Percentiles rank a stretch among this genome's conserved stretches.
These are phyloP conservation scores for Leishmania arabica DNA, from an alignment of 208 protist genomes.

Conservation along the genomic window DNA sequence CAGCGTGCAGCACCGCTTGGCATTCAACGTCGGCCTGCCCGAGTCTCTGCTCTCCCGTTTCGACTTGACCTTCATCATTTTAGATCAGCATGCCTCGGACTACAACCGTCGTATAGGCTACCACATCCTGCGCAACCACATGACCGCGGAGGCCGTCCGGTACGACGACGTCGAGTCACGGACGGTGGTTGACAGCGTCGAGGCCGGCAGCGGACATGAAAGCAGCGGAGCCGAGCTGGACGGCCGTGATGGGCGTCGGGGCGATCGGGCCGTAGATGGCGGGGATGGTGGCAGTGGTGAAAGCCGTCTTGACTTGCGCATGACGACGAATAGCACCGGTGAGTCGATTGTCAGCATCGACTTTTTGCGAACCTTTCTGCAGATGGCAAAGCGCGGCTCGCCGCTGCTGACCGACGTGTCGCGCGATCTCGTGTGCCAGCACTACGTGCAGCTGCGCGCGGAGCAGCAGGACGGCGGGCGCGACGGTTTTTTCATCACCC, in stretches of 20 bases:
- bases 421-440: slow-evolving; percentile 77
- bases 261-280: not conserved
- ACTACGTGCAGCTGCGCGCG: slow-evolving; percentile 92
- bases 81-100: slow-evolving; percentile 95
- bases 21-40: slow-evolving; percentile 97
- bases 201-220: slow-evolving; percentile 28
- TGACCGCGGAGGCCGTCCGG: slow-evolving; percentile 62
- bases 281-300: slow-evolving; percentile 9
- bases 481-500: slow-evolving; percentile 93
- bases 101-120: slow-evolving; percentile 93
- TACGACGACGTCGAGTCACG: slow-evolving; percentile 58
- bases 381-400: slow-evolving; percentile 83
- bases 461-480: slow-evolving; percentile 75
- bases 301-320: slow-evolving; percentile 54
- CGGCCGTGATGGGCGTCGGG: not conserved
- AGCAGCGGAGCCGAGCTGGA: not conserved
- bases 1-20: slow-evolving; percentile 86
- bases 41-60: slow-evolving; percentile 99
- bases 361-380: slow-evolving; percentile 98
- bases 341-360: slow-evolving; percentile 93
- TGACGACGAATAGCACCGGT: slow-evolving; percentile 83
- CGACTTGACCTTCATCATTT: slow-evolving; percentile 99
- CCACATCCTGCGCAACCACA: slow-evolving; percentile 97
- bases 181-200: slow-evolving; percentile 73
- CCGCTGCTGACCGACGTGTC: slow-evolving; percentile 90